Evolutionary conservation across 2,329 filamentous ascomycete species (phyloP).

Genomic region (Emergomyces pasteurianus): DNA sequence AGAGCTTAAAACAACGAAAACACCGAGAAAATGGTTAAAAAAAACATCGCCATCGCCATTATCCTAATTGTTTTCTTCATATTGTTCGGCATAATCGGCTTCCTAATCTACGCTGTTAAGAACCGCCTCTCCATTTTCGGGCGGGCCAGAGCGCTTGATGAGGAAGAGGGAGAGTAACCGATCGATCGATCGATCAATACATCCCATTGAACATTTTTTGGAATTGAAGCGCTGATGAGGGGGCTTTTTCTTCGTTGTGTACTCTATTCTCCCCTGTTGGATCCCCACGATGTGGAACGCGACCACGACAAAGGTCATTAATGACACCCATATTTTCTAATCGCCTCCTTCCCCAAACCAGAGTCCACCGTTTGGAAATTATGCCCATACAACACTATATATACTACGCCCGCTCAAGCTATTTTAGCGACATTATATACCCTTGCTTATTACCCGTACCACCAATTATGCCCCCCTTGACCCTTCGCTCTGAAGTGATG

Average conservation of each 20-base stretch:
- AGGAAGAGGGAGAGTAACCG: slow-evolving; percentile 8
- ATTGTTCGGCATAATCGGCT: slow-evolving; percentile 32
- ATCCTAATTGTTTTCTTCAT: slow-evolving; percentile 40
- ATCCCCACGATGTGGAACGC: background rate
- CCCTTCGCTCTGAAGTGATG: background rate
- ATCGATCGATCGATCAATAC: background rate
- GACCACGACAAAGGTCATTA: background rate
- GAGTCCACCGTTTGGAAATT: background rate
- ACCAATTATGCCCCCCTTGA: background rate
- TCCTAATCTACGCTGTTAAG: slow-evolving; percentile 25
- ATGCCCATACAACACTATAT: background rate
- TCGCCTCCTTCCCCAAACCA: background rate
- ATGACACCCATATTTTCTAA: background rate
- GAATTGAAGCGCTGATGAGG: background rate
- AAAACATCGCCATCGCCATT: slow-evolving; percentile 38
- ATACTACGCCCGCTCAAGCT: background rate
- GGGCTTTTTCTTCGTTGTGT: background rate
- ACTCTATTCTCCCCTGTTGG: background rate
- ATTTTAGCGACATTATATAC: background rate
- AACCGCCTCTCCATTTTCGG: slow-evolving; percentile 21
- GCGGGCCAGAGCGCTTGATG: slow-evolving; percentile 19
- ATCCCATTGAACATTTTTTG: background rate
- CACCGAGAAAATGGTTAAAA: slow-evolving; percentile 27
- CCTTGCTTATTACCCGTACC: background rate
- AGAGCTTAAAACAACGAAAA: background rate